A percentile compares a stretch with the other conserved stretches of the same genome.
These are phyloP conservation scores for Herpotrichia juniperi DNA, from an alignment of 2,329 filamentous ascomycete species.

Conservation along the genomic window DNA sequence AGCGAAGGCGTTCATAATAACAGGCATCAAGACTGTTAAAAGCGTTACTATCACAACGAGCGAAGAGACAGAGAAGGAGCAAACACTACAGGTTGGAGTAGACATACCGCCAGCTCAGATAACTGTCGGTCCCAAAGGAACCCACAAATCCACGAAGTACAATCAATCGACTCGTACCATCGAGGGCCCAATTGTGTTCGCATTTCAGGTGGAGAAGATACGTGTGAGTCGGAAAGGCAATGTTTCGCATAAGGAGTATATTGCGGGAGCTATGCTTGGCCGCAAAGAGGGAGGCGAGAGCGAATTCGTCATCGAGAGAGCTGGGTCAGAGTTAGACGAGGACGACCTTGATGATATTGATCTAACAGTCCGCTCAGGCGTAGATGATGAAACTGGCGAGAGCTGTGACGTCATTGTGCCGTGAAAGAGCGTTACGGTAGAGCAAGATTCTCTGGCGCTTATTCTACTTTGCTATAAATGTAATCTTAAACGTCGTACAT, in stretches of 20 bases:
- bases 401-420: neutral
- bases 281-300: neutral
- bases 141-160: neutral
- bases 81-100: neutral
- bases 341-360: neutral
- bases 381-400: neutral
- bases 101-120: neutral
- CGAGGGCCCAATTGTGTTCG: slow-evolving; percentile 3
- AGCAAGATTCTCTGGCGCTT: no score
- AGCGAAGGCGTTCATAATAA: neutral
- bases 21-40: neutral
- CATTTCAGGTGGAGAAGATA: neutral
- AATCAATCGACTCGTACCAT: neutral
- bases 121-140: neutral
- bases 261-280: neutral
- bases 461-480: no score
- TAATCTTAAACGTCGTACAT: no score
- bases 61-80: neutral
- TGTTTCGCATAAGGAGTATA: neutral
- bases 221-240: neutral
- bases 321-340: neutral
- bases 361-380: neutral
- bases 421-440: no score
- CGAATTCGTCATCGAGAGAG: neutral
- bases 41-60: neutral